These are phyloP conservation scores for Papiliotrema nemorosa DNA, from an alignment of 1,284 basidiomycete genomes.

Conservation along the genomic window DNA sequence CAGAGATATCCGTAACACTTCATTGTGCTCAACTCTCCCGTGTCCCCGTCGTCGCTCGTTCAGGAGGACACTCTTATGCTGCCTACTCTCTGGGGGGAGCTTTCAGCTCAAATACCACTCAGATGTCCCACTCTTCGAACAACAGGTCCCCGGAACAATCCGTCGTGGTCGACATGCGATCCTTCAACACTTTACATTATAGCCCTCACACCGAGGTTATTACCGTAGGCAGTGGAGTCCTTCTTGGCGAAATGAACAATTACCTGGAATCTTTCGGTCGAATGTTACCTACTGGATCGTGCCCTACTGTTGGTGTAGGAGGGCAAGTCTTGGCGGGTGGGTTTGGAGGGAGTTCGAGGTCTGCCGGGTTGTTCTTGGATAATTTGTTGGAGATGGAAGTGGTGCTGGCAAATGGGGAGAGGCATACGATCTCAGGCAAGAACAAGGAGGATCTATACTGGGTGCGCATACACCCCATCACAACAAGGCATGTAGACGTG, in stretches of 20 bases:
- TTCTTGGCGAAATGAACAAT: slow-evolving; percentile 15
- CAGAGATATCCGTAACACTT: slow-evolving; percentile 4
- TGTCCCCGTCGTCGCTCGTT: slow-evolving; percentile 12
- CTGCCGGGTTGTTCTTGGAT: slow-evolving; percentile 9
- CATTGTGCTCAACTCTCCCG: slow-evolving; percentile 4
- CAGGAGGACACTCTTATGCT: slow-evolving; percentile 18
- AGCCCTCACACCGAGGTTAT: slow-evolving; percentile 5
- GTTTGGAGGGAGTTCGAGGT: slow-evolving; percentile 8
- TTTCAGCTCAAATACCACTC: neutral
- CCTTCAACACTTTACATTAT: slow-evolving; percentile 8
- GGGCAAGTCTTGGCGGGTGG: slow-evolving; percentile 15
- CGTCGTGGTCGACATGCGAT: slow-evolving; percentile 14
- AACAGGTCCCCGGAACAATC: slow-evolving; percentile 6
- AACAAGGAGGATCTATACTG: slow-evolving; percentile 14
- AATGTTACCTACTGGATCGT: slow-evolving; percentile 12
- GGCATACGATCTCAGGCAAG: slow-evolving; percentile 1
- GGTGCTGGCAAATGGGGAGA: slow-evolving; percentile 11
- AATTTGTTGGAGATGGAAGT: slow-evolving; percentile 13
- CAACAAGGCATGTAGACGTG: neutral
- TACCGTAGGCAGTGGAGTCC: slow-evolving; percentile 12
- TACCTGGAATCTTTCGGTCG: slow-evolving; percentile 9
- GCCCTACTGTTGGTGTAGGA: slow-evolving; percentile 18
- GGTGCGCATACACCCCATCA: slow-evolving; percentile 3
- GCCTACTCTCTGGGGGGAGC: slow-evolving; percentile 20
- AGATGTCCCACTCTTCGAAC: too few species aligned